phyloP scores from a whole-genome alignment of 2,329 filamentous ascomycete species.

The Corniculantispora saksenae region DNA sequence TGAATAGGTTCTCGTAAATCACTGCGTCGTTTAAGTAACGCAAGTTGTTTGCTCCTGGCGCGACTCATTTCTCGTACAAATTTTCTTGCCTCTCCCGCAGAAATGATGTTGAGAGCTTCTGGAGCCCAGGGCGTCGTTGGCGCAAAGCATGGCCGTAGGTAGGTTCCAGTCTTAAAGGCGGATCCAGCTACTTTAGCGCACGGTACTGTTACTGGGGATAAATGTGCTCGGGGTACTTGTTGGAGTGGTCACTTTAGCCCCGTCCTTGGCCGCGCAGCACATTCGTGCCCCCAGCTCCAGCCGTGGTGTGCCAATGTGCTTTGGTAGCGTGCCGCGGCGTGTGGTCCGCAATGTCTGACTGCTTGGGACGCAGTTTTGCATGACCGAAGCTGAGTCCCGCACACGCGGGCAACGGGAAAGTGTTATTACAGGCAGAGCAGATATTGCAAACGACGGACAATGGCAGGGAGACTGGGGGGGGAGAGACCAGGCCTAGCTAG shows the following conservation, averaged over 20 bases:
- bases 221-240: neutral
- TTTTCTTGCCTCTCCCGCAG: neutral
- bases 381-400: no score
- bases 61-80: neutral
- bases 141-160: no score
- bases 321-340: no score
- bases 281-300: neutral
- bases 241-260: neutral
- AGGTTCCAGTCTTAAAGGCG: constrained; percentile 4
- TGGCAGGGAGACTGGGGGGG: no score
- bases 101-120: neutral
- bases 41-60: neutral
- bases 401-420: no score
- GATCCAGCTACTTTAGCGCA: neutral
- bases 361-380: no score
- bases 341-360: neutral
- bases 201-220: neutral
- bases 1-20: no score
- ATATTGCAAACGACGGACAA: no score
- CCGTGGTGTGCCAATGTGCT: no score
- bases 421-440: no score
- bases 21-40: neutral
- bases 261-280: neutral
- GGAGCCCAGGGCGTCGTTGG: neutral
- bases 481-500: no score